Evolutionary conservation across 1,139 yeast species (phyloP), one percentile per base, ranked within the genome.

Genomic region (Eremothecium cymbalariae): DNA sequence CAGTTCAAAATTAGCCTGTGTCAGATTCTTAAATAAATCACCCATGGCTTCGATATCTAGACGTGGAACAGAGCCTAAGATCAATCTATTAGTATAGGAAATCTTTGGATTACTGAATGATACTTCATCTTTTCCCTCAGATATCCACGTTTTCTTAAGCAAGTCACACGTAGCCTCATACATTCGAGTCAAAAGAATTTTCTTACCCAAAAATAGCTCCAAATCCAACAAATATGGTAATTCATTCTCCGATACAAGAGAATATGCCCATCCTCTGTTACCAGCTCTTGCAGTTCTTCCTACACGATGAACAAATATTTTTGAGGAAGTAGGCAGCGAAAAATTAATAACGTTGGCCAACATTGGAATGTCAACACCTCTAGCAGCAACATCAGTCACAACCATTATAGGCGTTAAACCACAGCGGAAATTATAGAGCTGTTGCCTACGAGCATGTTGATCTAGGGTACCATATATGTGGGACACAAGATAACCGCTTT

Each of bases 281-380:
- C 99, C 99, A 8, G 98, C 98, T 70, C 99, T 81, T 9, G 98
- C 99, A 30, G 99, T 90, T 70, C 99, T 78, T 60, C 99, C 99
- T 34, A 93, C 98, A 63, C 99, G 76, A 62, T 90, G 99, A 37
- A 90, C 75, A 59, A 90, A 93, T 39, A 88, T 82, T 58, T 93
- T 90, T 4, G 96, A 86, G 2, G 94, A 80, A 1, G 88, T 80
- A 4, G 99, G 98, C 39, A 90, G 67, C 1, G 95, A 77, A 58
- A 75, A 88, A 59, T 90, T 93, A 49, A 90, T 70, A 34, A 90
- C 98, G 53, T 90, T 88, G 9, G 97, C 95, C 55, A 90, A 71
- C 41, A 90, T 77, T 0, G 99, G 99, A 46, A 90, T 85, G 74
- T 93, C 99, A 45, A 90, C 88, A 78, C 99, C 99, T 68, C 98